Conservation (phyloP, 2,329 filamentous ascomycete species). For the Pseudocercospora ulei region DNA sequence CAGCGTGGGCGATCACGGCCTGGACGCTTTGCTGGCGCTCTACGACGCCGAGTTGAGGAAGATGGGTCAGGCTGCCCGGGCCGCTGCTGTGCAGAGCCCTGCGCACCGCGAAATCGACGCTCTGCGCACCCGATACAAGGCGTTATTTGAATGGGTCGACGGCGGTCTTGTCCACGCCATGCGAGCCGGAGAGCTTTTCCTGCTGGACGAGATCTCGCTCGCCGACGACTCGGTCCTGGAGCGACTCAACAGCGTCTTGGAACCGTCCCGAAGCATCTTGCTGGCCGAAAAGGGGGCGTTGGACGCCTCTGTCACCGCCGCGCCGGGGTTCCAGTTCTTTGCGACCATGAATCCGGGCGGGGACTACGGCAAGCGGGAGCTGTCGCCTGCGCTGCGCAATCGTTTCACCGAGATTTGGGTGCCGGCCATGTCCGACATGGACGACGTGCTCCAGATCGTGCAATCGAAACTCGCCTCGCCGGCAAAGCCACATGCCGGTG, state of each 20-base stretch:
- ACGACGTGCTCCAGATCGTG: slow-evolving; percentile 83
- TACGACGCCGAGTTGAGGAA: slow-evolving; percentile 46
- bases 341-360: slow-evolving; percentile 99
- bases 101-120: slow-evolving; percentile 34
- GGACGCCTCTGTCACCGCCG: slow-evolving; percentile 67
- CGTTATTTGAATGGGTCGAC: slow-evolving; percentile 93
- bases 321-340: slow-evolving; percentile 81
- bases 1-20: slow-evolving; percentile 24
- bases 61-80: slow-evolving; percentile 26
- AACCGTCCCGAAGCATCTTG: slow-evolving; percentile 73
- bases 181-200: slow-evolving; percentile 78
- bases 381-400: slow-evolving; percentile 89
- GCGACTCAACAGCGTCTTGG: slow-evolving; percentile 88
- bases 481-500: slow-evolving; percentile 50
- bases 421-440: slow-evolving; percentile 68
- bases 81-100: slow-evolving; percentile 13
- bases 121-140: slow-evolving; percentile 58
- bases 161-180: slow-evolving; percentile 90
- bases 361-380: slow-evolving; percentile 94
- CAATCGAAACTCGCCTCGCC: slow-evolving; percentile 57
- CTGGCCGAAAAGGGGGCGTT: slow-evolving; percentile 87
- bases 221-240: slow-evolving; percentile 96
- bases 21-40: slow-evolving; percentile 49
- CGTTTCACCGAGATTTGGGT: slow-evolving; percentile 99
- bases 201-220: slow-evolving; percentile 94